Evolutionary conservation across 2,329 filamentous ascomycete genomes (phyloP), one percentile per base, ranked within the genome.

Genomic region (Exophiala sp.): DNA sequence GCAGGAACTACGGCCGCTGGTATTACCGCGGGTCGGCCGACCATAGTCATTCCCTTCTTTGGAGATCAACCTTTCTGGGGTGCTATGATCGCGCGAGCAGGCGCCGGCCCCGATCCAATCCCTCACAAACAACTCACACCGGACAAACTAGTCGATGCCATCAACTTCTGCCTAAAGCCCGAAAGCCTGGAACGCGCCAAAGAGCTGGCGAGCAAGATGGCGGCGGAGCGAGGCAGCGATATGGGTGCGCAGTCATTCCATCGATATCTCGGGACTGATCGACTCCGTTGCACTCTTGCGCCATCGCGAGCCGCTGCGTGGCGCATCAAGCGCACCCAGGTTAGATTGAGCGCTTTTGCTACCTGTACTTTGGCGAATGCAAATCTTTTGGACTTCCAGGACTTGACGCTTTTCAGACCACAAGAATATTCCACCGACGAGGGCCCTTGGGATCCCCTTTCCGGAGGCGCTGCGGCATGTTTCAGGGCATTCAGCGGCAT

Each of bases 1-100:
- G 90, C 90, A 7, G 90, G 90, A 14, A 95, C 90, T 2, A 94
- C 89, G 1, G 89, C 90, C 1, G 88, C 89, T 1, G 90, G 90
- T n/a, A 88, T 95, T 57, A 82, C 86, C n/a, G 82, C 84, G 1
- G 89, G 89, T 14, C 85, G 85, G 50, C 89, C 90, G 1, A 95
- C 90, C 0, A 81, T 94, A 1, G 79, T 95, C 2, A 84, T 95
- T 0, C 89, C 90, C 0, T 95, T 95, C 73, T 95, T 91, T 65
- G 88, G 88, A 2, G 88, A 91, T 62, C 88, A 91, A 68, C 85
- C 85, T 0, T 91, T 91, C 65, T 91, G 88, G 88, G 88, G 88
- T 5, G 78, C 83, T 9, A 91, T 91, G 79, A 82, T 91, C 40
- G 79, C 84, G 0, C 79, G 76, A 55, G 86, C 87, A 8, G 86